Evolutionary conservation across 2,329 filamentous ascomycete genomes (phyloP).

Genomic region (Pseudocercospora cruenta): DNA sequence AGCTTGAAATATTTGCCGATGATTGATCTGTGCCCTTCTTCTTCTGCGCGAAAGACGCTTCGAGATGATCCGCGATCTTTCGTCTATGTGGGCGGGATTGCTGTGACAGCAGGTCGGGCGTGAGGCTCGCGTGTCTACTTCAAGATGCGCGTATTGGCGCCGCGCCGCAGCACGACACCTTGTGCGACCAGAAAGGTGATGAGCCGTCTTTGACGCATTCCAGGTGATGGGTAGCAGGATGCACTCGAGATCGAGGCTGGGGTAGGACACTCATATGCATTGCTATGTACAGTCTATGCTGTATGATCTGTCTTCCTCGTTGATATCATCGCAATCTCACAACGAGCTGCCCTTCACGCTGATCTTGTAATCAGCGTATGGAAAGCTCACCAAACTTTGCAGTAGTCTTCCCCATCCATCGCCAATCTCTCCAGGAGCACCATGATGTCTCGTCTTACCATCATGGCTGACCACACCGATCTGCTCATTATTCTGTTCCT

Average conservation of each 20-base stretch:
- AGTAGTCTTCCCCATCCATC: conserved; percentile 65
- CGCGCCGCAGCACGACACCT: too few relatives aligned
- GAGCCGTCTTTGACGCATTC: too few relatives aligned
- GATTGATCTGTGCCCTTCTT: too few relatives aligned
- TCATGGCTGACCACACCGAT: conserved; percentile 12
- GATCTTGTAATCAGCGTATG: conserved; percentile 64
- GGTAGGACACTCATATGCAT: not conserved
- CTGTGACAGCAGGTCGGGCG: too few relatives aligned
- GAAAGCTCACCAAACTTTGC: conserved; percentile 60
- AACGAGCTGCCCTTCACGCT: conserved; percentile 27
- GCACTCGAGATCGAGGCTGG: not conserved
- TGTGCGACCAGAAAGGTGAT: too few relatives aligned
- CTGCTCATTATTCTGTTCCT: conserved; percentile 42
- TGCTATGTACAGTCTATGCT: not conserved
- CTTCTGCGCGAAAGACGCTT: too few relatives aligned
- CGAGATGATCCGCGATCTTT: too few relatives aligned
- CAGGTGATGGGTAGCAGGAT: too few relatives aligned
- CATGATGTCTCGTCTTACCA: conserved; percentile 44
- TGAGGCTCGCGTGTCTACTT: too few relatives aligned
- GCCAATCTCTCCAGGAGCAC: conserved; percentile 57
- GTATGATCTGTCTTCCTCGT: not conserved
- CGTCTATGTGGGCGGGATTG: too few relatives aligned
- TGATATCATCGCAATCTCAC: not conserved
- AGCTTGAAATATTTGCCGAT: too few relatives aligned
- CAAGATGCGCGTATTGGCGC: too few relatives aligned